A percentile compares a stretch with the other conserved stretches of the same genome.
Conservation (phyloP, 1,139 yeast genomes). For the Saccharomyces hybrid region DNA sequence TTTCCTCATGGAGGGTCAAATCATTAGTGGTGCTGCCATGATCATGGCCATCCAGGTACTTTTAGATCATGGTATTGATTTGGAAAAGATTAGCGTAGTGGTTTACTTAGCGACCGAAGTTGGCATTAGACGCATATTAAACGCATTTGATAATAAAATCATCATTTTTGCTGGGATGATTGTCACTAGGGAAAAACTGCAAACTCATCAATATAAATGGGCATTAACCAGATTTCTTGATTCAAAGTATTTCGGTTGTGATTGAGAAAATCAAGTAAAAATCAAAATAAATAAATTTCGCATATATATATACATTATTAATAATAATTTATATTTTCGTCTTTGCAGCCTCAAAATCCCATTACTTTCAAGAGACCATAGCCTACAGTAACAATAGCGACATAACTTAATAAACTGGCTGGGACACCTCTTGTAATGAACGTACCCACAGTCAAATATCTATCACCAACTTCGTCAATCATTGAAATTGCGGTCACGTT, state of each 20-base stretch:
- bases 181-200: slow-evolving; percentile 34
- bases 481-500: slow-evolving; percentile 91
- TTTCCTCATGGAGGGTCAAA: slow-evolving; percentile 75
- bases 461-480: slow-evolving; percentile 82
- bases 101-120: slow-evolving; percentile 71
- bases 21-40: slow-evolving; percentile 87
- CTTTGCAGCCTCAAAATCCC: slow-evolving; percentile 34
- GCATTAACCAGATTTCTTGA: slow-evolving; percentile 69
- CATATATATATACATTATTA: not conserved
- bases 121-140: slow-evolving; percentile 66
- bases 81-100: slow-evolving; percentile 58
- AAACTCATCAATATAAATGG: slow-evolving; percentile 32
- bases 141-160: slow-evolving; percentile 60
- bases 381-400: slow-evolving; percentile 66
- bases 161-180: slow-evolving; percentile 63
- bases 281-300: not conserved
- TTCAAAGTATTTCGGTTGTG: slow-evolving; percentile 62
- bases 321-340: not conserved
- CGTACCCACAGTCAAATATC: slow-evolving; percentile 72
- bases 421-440: slow-evolving; percentile 88
- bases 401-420: slow-evolving; percentile 63
- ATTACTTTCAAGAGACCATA: slow-evolving; percentile 59
- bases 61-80: slow-evolving; percentile 67
- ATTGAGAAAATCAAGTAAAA: slow-evolving; percentile 1
- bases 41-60: slow-evolving; percentile 90